These are phyloP conservation scores for Penium margaritaceum DNA, from an alignment of 139 green algal species.

Conservation along the genomic window DNA sequence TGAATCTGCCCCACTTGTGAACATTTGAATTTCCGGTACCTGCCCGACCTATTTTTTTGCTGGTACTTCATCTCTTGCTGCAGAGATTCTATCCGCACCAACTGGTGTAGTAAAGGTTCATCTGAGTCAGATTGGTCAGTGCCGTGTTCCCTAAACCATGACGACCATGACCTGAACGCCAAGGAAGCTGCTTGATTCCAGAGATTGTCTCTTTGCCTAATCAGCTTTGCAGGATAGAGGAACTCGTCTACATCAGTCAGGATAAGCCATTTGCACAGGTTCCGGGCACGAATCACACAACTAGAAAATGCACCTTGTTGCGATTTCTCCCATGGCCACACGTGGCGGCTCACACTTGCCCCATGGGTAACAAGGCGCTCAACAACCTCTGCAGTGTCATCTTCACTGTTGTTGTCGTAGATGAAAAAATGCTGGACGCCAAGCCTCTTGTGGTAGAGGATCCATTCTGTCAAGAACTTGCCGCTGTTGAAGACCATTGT, in stretches of 20 bases:
- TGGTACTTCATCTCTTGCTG: no score
- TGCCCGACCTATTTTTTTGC: background rate
- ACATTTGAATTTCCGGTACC: background rate
- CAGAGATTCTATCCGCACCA: no score
- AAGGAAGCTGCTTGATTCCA: background rate
- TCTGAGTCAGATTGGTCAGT: no score
- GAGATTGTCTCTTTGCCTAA: background rate
- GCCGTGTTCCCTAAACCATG: no score
- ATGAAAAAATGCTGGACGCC: slow-evolving; percentile 4
- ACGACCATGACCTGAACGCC: no score
- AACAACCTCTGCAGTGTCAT: background rate
- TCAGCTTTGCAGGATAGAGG: background rate
- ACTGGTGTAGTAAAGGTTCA: background rate
- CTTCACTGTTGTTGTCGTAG: slow-evolving; percentile 7
- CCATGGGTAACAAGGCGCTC: background rate
- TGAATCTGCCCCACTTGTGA: background rate
- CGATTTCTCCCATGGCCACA: slow-evolving; percentile 16
- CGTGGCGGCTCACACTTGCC: background rate
- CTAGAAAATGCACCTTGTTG: slow-evolving; percentile 10
- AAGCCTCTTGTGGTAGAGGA: background rate
- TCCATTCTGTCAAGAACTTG: background rate
- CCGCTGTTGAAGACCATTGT: slow-evolving; percentile 4
- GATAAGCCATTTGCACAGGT: slow-evolving; percentile 1
- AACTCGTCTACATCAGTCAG: slow-evolving; percentile 20
- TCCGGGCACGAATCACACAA: background rate